Evolutionary conservation across 352 stramenopile species (phyloP), one percentile per base, ranked within the genome.

Genomic region (Phytophthora agathidicida): DNA sequence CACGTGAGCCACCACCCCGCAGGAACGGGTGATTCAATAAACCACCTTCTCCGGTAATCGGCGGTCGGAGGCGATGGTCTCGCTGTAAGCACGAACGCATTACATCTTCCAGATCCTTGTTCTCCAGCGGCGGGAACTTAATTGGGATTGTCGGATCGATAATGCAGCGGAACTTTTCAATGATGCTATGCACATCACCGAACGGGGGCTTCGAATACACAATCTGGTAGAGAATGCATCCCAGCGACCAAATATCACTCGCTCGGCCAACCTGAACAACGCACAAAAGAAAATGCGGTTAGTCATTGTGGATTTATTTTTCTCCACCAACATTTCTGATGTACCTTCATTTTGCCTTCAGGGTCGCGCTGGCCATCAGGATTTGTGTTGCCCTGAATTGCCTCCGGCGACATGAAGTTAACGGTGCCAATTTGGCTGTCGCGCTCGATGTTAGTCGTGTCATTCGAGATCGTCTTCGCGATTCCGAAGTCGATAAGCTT

Each of bases 401-500:
- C 84, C 42, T 99, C 96, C 4, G 96, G 96, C 1, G 90, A 98
- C 94, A 99, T 99, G 65, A 97, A 99, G 71, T 98, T 98, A 11
- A 98, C 80, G 1, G 96, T 99, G 22, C 96, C 96, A 61, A 98
- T 94, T 50, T 98, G 93, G 53, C 80, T 98, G 58, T 99, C 96
- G 35, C 94, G 80, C 59, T 98, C 93, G 51, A 99, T 97, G 70
- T 98, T 99, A 1, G 94, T 98, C 42, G 96, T 98, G 59, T 99
- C 96, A 55, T 98, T 97, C 24, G 82, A 96, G 61, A 99, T 99
- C n/a, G 94, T 91, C 54, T 98, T 98, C 6, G 97, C 97, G 52
- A 99, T 99, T 27, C 97, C 97, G 66, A 99, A 99, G 69, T 99
- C 97, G 52, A 99, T 99, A 0, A 99, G 77, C 65, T 99, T 99